Evolutionary conservation across 2,329 filamentous ascomycete species (phyloP), one percentile per base, ranked within the genome.

Genomic region (Alternaria dauci): DNA sequence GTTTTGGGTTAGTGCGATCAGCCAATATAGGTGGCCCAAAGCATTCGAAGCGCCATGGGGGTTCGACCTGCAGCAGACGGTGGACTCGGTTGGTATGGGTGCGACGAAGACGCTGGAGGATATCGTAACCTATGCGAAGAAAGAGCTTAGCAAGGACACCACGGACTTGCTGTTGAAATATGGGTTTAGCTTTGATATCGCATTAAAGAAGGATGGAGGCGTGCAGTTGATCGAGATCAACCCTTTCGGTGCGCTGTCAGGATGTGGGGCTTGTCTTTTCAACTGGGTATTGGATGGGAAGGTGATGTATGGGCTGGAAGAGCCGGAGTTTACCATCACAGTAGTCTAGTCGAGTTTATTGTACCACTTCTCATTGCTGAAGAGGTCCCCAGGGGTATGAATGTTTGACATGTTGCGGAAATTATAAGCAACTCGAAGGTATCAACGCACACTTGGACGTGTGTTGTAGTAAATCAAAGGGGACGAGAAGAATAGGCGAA

Each of bases 241-340:
- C 55, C 76, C 75, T 1, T 84, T 84, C 65, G 82, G 82, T 0
- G 77, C 75, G 2, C 73, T 79, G 62, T 81, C 79, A 23, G 77
- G 76, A 4, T 83, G 81, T 69, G 81, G 82, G 8, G 80, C 78
- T 26, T 83, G 80, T 63, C 66, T 84, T 26, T 85, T 82, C 60
- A 78, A 84, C 14, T 84, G 81, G 81, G 65, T 81, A 0, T 71
- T 64, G 8, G 79, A 84, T 66, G 69, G 70, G 4, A 66, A 69
- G 5, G 51, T 76, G 6, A 58, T 83, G 39, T 81, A 82, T 61
- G 78, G 79, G 7, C 2, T 74, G 30, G 65, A 68, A n/a, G 51
- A 52, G n/a, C 36, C 39, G 9, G 6, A 58, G 20, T 61, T 38
- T n/a, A 18, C 16, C 7, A 16, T 38, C 16, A 38, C 34, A n/a